Evolutionary conservation across 2,329 filamentous ascomycete genomes (phyloP).

Genomic region (Calonectria hongkongensis): DNA sequence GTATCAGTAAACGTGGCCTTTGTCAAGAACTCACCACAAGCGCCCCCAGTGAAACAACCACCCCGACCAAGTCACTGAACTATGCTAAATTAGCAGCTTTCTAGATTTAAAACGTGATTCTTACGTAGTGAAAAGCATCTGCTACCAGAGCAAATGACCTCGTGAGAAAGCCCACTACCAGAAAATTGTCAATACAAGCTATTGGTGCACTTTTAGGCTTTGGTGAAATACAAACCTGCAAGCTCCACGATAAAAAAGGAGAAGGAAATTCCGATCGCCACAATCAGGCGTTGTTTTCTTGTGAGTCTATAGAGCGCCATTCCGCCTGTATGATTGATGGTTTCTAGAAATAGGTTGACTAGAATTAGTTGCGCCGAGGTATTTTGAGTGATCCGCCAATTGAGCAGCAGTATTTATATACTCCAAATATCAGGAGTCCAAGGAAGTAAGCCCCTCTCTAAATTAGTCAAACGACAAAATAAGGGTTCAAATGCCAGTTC

Average conservation of each 20-base stretch:
- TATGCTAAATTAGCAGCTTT: slow-evolving; percentile 56
- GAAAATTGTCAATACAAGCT: slow-evolving; percentile 28
- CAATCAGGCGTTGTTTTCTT: slow-evolving; percentile 67
- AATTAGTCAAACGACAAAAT: background rate
- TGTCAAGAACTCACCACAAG: slow-evolving; percentile 69
- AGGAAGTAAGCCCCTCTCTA: too few species aligned
- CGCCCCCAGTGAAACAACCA: slow-evolving; percentile 79
- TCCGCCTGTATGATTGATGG: background rate
- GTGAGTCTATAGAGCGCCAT: slow-evolving; percentile 52
- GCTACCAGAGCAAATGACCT: slow-evolving; percentile 82
- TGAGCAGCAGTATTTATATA: slow-evolving; percentile 18
- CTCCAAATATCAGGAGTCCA: background rate
- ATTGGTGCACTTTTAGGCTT: background rate
- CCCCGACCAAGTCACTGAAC: slow-evolving; percentile 83
- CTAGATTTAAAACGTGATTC: slow-evolving; percentile 46
- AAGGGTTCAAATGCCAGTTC: too few species aligned
- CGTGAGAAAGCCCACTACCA: slow-evolving; percentile 79
- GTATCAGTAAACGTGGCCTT: background rate
- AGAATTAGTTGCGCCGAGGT: background rate
- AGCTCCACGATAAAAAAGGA: slow-evolving; percentile 73
- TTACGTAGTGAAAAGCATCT: slow-evolving; percentile 86
- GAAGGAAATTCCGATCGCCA: slow-evolving; percentile 69
- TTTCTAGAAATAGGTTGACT: background rate
- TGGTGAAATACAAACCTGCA: slow-evolving; percentile 59
- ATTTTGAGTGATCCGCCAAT: background rate